phyloP scores from a whole-genome alignment of 495 filamentous ascomycete species.

The Hamigera avellanea region DNA sequence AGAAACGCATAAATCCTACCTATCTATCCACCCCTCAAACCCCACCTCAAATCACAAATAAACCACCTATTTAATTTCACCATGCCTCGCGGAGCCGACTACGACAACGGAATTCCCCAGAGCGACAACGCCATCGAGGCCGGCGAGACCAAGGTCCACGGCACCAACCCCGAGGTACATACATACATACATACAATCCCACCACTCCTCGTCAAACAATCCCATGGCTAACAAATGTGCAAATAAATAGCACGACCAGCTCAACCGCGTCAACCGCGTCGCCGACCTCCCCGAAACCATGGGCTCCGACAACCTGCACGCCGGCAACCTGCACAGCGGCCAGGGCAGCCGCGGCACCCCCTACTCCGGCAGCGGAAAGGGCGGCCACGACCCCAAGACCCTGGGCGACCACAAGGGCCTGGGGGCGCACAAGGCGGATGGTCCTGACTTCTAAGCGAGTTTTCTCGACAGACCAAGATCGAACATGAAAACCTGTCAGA shows the following conservation, averaged over 20 bases:
- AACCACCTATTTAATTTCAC: slow-evolving; percentile 4
- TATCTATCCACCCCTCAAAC: no score
- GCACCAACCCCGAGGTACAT: slow-evolving; percentile 25
- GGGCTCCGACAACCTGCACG: slow-evolving; percentile 11
- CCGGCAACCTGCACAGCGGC: slow-evolving; percentile 13
- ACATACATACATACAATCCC: slow-evolving; percentile 2
- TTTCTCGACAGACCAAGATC: no score
- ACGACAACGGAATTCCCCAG: slow-evolving; percentile 34
- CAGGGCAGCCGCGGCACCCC: slow-evolving; percentile 11
- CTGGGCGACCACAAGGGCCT: slow-evolving; percentile 28
- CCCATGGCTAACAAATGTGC: neutral
- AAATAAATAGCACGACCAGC: slow-evolving; percentile 18
- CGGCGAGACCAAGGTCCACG: slow-evolving; percentile 32
- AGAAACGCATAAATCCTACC: no score
- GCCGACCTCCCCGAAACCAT: slow-evolving; percentile 32
- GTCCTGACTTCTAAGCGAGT: no score
- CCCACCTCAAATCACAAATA: no score
- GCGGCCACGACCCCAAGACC: slow-evolving; percentile 29
- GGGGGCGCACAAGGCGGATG: slow-evolving; percentile 10
- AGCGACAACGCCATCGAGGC: slow-evolving; percentile 40
- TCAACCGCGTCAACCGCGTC: slow-evolving; percentile 29
- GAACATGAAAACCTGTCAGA: no score
- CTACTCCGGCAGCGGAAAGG: slow-evolving; percentile 25
- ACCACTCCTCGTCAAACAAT: neutral
- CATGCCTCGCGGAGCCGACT: slow-evolving; percentile 42